Evolutionary conservation across 805 yeast genomes (phyloP).

Genomic region (Nakazawaea molendinolei): DNA sequence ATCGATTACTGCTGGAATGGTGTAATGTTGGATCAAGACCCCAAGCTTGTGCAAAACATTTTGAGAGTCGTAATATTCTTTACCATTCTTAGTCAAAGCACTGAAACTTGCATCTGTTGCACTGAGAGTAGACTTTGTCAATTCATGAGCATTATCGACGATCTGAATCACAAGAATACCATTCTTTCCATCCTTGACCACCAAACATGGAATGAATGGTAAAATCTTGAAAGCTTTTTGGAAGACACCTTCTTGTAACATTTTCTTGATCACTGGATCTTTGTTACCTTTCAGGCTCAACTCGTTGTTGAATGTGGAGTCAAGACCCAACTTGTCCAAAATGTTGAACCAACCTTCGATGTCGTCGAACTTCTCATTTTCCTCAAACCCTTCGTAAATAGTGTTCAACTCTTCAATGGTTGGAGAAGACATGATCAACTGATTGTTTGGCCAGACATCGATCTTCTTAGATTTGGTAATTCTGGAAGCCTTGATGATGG

Average conservation of each 20-base stretch:
- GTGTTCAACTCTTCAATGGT: constrained; percentile 55
- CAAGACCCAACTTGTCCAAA: constrained; percentile 52
- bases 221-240: constrained; percentile 68
- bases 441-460: constrained; percentile 41
- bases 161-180: constrained; percentile 50
- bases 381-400: constrained; percentile 44
- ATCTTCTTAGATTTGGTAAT: constrained; percentile 32
- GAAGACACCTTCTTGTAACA: constrained; percentile 37
- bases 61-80: constrained; percentile 14
- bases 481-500: constrained; percentile 51
- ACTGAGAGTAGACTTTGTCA: constrained; percentile 14
- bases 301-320: constrained; percentile 35
- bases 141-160: constrained; percentile 24
- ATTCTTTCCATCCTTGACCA: constrained; percentile 59
- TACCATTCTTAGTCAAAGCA: constrained; percentile 14
- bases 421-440: constrained; percentile 53
- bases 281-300: constrained; percentile 29
- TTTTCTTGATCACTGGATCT: constrained; percentile 20
- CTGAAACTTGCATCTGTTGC: constrained; percentile 14
- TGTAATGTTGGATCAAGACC: constrained; percentile 57
- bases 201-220: constrained; percentile 62
- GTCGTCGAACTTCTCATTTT: constrained; percentile 35
- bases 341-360: constrained; percentile 68
- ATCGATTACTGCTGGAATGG: constrained; percentile 29
- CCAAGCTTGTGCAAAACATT: constrained; percentile 32